Base-by-base conservation (phyloP, 148 eudicot genomes). In the Diospyros kaki region DNA sequence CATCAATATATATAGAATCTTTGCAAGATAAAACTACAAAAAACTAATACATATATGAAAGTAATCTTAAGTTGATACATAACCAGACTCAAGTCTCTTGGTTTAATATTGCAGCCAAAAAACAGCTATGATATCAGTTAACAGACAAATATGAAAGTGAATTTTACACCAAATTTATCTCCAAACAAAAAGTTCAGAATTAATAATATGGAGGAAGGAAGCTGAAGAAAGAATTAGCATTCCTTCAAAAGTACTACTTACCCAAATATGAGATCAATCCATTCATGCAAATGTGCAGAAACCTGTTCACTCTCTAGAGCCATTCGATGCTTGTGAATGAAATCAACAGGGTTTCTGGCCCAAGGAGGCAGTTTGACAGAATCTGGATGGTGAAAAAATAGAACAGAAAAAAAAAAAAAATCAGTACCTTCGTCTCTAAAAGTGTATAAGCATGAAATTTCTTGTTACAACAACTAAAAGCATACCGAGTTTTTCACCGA, bases 231-330 rank as follows among this genome's bases (percentile, higher is more conserved):
- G 12, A 0, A 68, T 11, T 1, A 48, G 52, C 11, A n/a, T 51
- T 50, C 71, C 44, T 72, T 52, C 39, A 38, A 40, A 40, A 53
- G 39, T 56, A 72, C 43, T 28, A 60, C 61, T 83, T 84, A 96
- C 99, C 99, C 99, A 83, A 96, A 96, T 83, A 93, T 88, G 74
- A 96, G 96, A 83, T 96, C 99, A 82, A 96, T 85, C 99, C 99
- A 96, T 78, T 96, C 98, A 78, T 96, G 99, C 83, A 96, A 86
- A 88, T 96, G 99, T 69, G 91, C 88, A 76, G 99, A 96, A 73
- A 93, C 97, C 81, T 93, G 90, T 83, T 93, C 99, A 83, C 99
- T 93, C 88, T 96, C 99, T 56, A 96, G 98, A 55, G 98, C 99
- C 97, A 81, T 88, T 71, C 92, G 88, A 83, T 96, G 94, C 82